Conservation (phyloP, 345 rosid species). For the Lumnitzera littorea region DNA sequence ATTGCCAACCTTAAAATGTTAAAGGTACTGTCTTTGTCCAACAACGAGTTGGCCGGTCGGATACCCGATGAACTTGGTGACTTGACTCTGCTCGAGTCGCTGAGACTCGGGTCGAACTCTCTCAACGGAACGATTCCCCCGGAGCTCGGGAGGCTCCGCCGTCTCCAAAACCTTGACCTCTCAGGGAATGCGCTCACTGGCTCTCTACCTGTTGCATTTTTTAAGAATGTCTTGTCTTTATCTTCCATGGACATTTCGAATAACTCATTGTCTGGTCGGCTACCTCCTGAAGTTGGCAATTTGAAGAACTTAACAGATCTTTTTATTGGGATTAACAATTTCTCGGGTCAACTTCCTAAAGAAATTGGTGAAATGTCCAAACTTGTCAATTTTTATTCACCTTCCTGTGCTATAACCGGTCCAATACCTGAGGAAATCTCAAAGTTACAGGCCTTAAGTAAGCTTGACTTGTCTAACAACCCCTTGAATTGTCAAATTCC, state of each 20-base stretch:
- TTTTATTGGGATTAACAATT: conserved; percentile 58
- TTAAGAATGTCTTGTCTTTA: conserved; percentile 34
- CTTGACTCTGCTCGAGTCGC: conserved; percentile 31
- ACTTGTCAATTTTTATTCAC: conserved; percentile 44
- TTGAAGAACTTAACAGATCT: conserved; percentile 50
- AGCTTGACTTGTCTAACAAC: conserved; percentile 78
- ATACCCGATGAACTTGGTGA: conserved; percentile 32
- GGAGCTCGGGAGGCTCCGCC: conserved; percentile 33
- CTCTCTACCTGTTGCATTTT: conserved; percentile 37
- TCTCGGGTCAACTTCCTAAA: conserved; percentile 65
- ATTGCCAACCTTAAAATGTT: conserved; percentile 22
- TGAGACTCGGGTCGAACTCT: conserved; percentile 39
- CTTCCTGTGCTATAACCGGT: conserved; percentile 53
- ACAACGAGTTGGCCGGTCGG: conserved; percentile 36
- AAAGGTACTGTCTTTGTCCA: conserved; percentile 26
- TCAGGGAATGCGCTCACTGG: conserved; percentile 54
- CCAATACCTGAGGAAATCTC: conserved; percentile 64
- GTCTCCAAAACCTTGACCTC: conserved; percentile 52
- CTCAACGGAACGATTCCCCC: conserved; percentile 51
- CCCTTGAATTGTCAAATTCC: conserved; percentile 69
- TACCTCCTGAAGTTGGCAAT: conserved; percentile 56
- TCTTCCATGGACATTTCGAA: conserved; percentile 62
- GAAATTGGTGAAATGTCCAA: conserved; percentile 54
- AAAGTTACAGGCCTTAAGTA: conserved; percentile 31
- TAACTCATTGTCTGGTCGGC: conserved; percentile 54